phyloP scores from a whole-genome alignment of 495 filamentous ascomycete species.

The Penicillium pancosmium region DNA sequence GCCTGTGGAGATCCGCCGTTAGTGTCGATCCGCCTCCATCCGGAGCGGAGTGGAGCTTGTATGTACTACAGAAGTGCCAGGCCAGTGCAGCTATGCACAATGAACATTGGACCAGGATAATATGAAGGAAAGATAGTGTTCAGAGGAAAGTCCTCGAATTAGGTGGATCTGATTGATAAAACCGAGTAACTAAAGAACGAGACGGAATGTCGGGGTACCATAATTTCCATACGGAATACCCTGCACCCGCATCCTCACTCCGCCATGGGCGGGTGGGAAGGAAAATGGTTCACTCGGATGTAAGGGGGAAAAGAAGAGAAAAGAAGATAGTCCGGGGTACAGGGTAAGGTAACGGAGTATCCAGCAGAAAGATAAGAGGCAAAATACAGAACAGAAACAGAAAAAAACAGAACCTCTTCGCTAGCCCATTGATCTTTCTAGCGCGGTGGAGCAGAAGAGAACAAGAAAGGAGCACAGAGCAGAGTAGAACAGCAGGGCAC shows the following conservation, averaged over 20 bases:
- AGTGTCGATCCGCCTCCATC: neutral
- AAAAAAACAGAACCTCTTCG: neutral
- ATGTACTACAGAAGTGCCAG: neutral
- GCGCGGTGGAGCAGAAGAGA: neutral
- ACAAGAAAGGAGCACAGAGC: neutral
- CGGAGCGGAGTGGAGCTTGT: neutral
- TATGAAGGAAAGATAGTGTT: too few relatives aligned
- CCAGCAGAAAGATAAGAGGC: neutral
- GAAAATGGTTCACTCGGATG: neutral
- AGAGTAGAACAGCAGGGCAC: neutral
- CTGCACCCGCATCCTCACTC: neutral
- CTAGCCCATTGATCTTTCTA: constrained; percentile 1
- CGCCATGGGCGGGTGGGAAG: neutral
- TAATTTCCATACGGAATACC: neutral
- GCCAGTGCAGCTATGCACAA: too few relatives aligned
- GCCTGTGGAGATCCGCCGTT: neutral
- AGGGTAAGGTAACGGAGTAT: neutral
- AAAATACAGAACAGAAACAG: neutral
- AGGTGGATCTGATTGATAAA: neutral
- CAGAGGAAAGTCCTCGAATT: too few relatives aligned
- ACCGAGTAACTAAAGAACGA: neutral
- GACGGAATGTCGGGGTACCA: neutral
- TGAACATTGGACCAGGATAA: too few relatives aligned
- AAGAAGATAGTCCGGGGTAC: neutral
- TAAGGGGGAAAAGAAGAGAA: neutral